phyloP scores from a whole-genome alignment of 371 early-diverging fungal species.

The Choanephora cucurbitarum region DNA sequence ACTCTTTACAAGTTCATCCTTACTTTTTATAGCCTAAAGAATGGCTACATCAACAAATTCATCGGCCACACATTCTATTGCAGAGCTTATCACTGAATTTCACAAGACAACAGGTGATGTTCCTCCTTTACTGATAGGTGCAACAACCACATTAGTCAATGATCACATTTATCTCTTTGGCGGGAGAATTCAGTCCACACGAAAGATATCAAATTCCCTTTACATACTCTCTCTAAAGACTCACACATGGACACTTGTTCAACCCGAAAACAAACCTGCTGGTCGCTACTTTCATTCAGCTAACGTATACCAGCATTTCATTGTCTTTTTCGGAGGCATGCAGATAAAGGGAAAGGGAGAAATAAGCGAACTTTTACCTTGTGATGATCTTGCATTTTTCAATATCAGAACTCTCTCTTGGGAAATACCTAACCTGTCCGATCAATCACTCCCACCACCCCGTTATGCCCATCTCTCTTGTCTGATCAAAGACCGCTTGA shows the following conservation, averaged over 20 bases:
- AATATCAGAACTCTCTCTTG: constrained; percentile 44
- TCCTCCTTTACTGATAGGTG: constrained; percentile 73
- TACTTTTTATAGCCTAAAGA: background rate
- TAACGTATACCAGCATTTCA: constrained; percentile 26
- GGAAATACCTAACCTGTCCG: constrained; percentile 43
- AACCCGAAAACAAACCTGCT: constrained; percentile 33
- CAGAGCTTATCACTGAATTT: constrained; percentile 41
- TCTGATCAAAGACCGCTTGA: constrained; percentile 49
- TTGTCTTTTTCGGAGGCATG: constrained; percentile 65
- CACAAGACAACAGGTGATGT: constrained; percentile 44
- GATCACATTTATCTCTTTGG: constrained; percentile 68
- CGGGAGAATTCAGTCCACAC: constrained; percentile 57
- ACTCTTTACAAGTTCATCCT: too few relatives aligned
- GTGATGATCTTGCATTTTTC: constrained; percentile 61
- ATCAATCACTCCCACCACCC: constrained; percentile 43
- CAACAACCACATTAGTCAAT: constrained; percentile 59
- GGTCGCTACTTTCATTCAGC: constrained; percentile 79
- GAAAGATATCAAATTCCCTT: constrained; percentile 59
- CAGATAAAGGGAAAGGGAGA: constrained; percentile 4
- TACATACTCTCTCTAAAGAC: constrained; percentile 58
- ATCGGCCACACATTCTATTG: constrained; percentile 35
- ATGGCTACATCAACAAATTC: constrained; percentile 14
- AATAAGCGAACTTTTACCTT: constrained; percentile 23
- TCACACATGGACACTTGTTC: constrained; percentile 45
- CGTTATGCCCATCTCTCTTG: constrained; percentile 73